These are phyloP conservation scores for Pseudocercospora fijiensis DNA, from an alignment of 2,329 filamentous ascomycete species.

Conservation along the genomic window DNA sequence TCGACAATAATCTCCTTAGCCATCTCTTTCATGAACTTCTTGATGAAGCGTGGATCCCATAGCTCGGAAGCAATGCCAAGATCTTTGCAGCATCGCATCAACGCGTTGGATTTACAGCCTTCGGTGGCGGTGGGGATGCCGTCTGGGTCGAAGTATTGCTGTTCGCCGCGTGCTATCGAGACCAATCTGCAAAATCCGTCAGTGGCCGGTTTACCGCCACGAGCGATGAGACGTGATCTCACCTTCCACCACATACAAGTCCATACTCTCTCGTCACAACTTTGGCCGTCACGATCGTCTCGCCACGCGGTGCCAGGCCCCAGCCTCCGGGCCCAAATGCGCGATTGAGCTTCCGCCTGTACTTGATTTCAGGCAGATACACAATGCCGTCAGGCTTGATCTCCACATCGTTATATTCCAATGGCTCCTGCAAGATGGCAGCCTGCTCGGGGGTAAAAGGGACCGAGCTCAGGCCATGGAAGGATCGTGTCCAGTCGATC, in stretches of 20 bases:
- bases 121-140: conserved; percentile 92
- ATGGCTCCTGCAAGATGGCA: conserved; percentile 64
- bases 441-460: conserved; percentile 71
- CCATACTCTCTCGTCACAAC: conserved; percentile 88
- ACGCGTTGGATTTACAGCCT: conserved; percentile 97
- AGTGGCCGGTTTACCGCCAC: background rate
- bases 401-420: conserved; percentile 77
- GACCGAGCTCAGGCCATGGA: conserved; percentile 70
- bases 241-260: conserved; percentile 84
- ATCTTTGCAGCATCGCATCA: conserved; percentile 99
- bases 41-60: conserved; percentile 92
- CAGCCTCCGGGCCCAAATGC: conserved; percentile 95
- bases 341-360: conserved; percentile 81
- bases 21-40: conserved; percentile 72
- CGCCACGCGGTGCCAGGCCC: conserved; percentile 85
- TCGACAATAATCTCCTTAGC: conserved; percentile 86
- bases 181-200: conserved; percentile 64
- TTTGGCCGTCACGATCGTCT: conserved; percentile 79
- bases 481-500: conserved; percentile 81
- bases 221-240: conserved; percentile 37
- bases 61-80: conserved; percentile 90
- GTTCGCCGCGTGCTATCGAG: conserved; percentile 88
- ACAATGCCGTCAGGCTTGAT: conserved; percentile 97
- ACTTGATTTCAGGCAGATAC: conserved; percentile 98
- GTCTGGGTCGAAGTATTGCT: conserved; percentile 87